Base-by-base conservation (phyloP, 352 stramenopile species). In the Phytophthora pinifolia region DNA sequence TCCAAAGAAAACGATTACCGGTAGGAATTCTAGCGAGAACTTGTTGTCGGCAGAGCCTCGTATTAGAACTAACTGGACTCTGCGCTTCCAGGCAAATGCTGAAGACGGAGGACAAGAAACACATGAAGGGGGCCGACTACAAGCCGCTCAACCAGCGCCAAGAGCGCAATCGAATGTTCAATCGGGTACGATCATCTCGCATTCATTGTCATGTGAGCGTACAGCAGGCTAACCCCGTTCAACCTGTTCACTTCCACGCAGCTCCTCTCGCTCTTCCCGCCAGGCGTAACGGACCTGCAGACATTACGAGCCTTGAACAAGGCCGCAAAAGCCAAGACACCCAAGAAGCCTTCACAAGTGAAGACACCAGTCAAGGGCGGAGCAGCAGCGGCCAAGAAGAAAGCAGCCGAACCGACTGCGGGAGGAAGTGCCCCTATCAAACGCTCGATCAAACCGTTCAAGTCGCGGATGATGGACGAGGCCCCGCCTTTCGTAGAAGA, bases 51-150 rank as follows among this genome's bases (percentile, higher is more conserved):
- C 22, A 27, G 22, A 4, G 22, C 22, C 22, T 27, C 6, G 4
- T 9, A 41, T 34, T 18, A 54, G 22, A 22, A 2, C 36, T 42
- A 9, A 32, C 32, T 17, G 48, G n/a, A 42, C 13, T 58, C 30
- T 35, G 6, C n/a, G 41, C 45, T 49, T 25, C 10, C 32, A 93
- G 83, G 10, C 83, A 90, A 79, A 88, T 95, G 81, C 76, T 95
- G 14, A 95, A 95, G 65, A 91, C 81, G 0, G 85, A 95, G 54
- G 85, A 95, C 67, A 95, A 95, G 56, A 95, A 95, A 42, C 59
- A 86, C 54, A 72, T 95, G 67, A 85, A 88, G 36, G 79, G 90
- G 45, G 38, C 51, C 15, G 85, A 95, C 38, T 92, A 82, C 34
- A 70, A 83, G 3, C 63, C 70, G 31, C 64, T 95, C 25, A 93